Base-by-base conservation (phyloP, 345 rosid species). In the Hypericum perforatum region DNA sequence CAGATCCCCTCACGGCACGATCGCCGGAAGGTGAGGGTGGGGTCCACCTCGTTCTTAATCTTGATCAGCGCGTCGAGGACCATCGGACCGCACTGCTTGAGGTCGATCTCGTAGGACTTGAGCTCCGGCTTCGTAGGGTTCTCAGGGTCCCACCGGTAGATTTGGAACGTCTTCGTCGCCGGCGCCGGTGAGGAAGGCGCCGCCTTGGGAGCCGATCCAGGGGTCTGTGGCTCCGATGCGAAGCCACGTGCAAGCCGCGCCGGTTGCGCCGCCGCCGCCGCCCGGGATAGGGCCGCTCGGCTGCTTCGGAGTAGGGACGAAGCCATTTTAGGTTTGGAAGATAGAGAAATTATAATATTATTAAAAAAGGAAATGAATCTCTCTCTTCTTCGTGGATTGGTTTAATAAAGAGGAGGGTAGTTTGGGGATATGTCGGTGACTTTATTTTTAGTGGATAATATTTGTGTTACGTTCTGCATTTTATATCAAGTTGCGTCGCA, bases 1-100 rank as follows among this genome's bases (percentile, higher is more conserved):
- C 96, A 87, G 46, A 91, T 91, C 7, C 98, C 98, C 69, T 91
- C 98, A 3, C 98, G 85, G 74, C 96, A 91, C 5, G 98, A 91
- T 7, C 98, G 79, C 36, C 98, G 85, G 76, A 91, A 91, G 46
- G 98, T 91, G 12, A 91, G 79, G 15, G 96, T 46, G 0, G 96
- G 96, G 52, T 91, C 96, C 68, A 91, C 78, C 78, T 91, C 98
- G 78, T 79, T 91, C 78, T 91, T 91, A 54, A 91, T 91, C 83
- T 91, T 91, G 70, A 91, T 87, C 6, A 91, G 79, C 12, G 98
- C 98, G 58, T 91, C 96, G 39, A 91, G 75, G 7, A 91, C 89
- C 98, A 91, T 91, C 3, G 96, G 98, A 5, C 98, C 98, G 57
- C 98, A 87, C 22, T 84, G 82, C 68, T 74, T 85, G 45, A 91